Evolutionary conservation across 768 basidiomycete genomes (phyloP), one percentile per base, ranked within the genome.

Genomic region (Podaxis mareebaensis): DNA sequence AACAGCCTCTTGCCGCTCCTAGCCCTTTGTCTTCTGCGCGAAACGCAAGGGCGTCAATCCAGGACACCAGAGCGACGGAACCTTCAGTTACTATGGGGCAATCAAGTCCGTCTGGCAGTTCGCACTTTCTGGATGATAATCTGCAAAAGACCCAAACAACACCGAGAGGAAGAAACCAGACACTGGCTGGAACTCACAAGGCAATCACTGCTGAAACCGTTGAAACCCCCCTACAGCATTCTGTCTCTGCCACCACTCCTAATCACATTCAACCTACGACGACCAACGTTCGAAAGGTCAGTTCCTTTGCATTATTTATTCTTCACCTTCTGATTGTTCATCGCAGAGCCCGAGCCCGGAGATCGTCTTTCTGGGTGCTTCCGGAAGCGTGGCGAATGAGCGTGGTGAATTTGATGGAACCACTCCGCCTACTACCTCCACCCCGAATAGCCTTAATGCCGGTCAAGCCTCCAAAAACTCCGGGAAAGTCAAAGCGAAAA

Each of bases 401-500:
- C 24, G 17, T 51, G 42, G 33, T 22, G 26, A 33, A 52, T 26
- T 24, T 30, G n/a, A 46, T 30, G 17, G 20, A 26, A 36, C 52
- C 13, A 24, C 17, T 38, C 20, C 22, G 36, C 40, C 42, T 38
- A n/a, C 42, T 12, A 13, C 44, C 4, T 38, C 60, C 22, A 22
- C 24, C 7, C 26, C 24, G 15, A 48, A 15, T 44, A 7, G 4
- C 58, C 7, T 53, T 13, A 20, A 60, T 7, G 36, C 30, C 7
- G 4, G 11, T 20, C 17, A 15, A 12, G 7, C 57, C 22, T 8
- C 36, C 48, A 39, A 40, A 54, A 26, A 59, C 2, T 24, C 40
- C 1, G 61, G 54, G 39, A 64, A 68, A 57, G 58, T 61, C 7
- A 70, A 67, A 26, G 61, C 60, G 30, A 77, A 72, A 64, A 76